Evolutionary conservation across 2,329 filamentous ascomycete species (phyloP).

Genomic region (Malbranchea cinnamomea): DNA sequence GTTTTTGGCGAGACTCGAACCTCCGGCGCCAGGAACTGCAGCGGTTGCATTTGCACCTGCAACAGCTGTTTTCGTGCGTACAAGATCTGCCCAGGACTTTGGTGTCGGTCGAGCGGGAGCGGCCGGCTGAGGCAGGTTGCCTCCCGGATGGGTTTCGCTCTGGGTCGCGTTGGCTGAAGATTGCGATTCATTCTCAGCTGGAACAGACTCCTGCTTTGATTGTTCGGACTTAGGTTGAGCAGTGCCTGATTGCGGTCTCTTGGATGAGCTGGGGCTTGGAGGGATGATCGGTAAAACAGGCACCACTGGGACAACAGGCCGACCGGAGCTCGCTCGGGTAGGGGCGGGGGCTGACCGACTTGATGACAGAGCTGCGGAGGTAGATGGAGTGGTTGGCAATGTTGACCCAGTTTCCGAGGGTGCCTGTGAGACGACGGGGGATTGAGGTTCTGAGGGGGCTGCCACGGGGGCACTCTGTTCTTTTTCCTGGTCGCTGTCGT

Average conservation of each 20-base stretch:
- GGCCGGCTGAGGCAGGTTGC: slow-evolving; percentile 21
- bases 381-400: slow-evolving; percentile 41
- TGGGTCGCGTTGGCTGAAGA: neutral
- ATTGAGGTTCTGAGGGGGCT: slow-evolving; percentile 34
- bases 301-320: slow-evolving; percentile 34
- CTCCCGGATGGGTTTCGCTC: no score
- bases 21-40: slow-evolving; percentile 16
- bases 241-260: slow-evolving; percentile 8
- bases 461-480: slow-evolving; percentile 11
- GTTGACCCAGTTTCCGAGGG: slow-evolving; percentile 42
- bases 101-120: slow-evolving; percentile 34
- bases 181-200: slow-evolving; percentile 11
- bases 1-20: slow-evolving; percentile 33
- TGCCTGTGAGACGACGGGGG: slow-evolving; percentile 42
- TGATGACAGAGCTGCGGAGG: slow-evolving; percentile 25
- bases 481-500: slow-evolving; percentile 12
- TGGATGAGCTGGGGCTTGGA: slow-evolving; percentile 20
- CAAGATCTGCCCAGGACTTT: slow-evolving; percentile 55
- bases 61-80: slow-evolving; percentile 36
- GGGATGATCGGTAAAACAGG: slow-evolving; percentile 32
- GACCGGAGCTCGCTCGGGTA: slow-evolving; percentile 28
- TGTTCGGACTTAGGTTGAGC: slow-evolving; percentile 10
- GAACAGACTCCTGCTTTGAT: slow-evolving; percentile 1
- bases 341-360: slow-evolving; percentile 19
- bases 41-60: slow-evolving; percentile 17